phyloP scores from a whole-genome alignment of 345 rosid species.

The Populus alba region DNA sequence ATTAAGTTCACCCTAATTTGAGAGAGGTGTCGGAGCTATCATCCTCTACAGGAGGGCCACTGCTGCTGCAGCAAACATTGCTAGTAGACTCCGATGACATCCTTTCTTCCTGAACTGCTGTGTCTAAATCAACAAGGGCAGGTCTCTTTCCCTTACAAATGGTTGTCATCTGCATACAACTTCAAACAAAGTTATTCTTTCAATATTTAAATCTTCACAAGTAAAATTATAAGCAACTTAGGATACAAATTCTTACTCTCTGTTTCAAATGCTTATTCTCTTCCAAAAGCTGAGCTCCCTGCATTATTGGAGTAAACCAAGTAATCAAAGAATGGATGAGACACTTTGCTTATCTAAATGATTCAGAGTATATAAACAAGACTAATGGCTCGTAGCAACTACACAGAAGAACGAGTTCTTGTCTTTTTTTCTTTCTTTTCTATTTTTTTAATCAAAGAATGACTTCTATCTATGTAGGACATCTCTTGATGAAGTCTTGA shows the following conservation, averaged over 20 bases:
- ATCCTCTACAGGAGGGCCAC: constrained; percentile 45
- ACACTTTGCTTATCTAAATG: not conserved
- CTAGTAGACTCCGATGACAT: constrained; percentile 56
- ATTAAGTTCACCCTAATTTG: constrained; percentile 16
- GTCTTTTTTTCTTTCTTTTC: too few relatives aligned
- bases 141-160: constrained; percentile 34
- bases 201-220: not conserved
- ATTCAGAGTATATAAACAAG: too few relatives aligned
- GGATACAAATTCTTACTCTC: constrained; percentile 25
- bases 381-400: not conserved
- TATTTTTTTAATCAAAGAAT: not conserved
- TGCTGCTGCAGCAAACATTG: constrained; percentile 51
- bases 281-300: constrained; percentile 53
- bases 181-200: not conserved
- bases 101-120: constrained; percentile 50
- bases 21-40: constrained; percentile 30
- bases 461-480: not conserved
- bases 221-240: too few relatives aligned
- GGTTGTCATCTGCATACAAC: constrained; percentile 31
- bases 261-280: constrained; percentile 55
- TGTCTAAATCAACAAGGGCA: constrained; percentile 23
- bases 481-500: not conserved
- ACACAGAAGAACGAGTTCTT: too few relatives aligned
- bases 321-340: not conserved
- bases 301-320: constrained; percentile 3